These are phyloP conservation scores for Avena insularis DNA, from an alignment of 176 grass and related monocot species.

Conservation along the genomic window DNA sequence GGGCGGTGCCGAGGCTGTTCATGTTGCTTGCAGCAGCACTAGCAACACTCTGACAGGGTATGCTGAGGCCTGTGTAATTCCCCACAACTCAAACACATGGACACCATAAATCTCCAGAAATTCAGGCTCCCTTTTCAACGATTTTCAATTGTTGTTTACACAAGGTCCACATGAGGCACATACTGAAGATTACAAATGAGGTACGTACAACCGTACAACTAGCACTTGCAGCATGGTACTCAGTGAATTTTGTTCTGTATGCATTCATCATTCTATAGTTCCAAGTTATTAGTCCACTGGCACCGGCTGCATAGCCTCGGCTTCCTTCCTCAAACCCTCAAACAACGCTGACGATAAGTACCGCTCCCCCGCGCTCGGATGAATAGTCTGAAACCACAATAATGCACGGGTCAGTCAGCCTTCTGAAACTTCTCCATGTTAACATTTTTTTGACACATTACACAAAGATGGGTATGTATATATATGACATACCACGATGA, in stretches of 20 bases:
- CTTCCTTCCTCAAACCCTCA: slow-evolving; percentile 76
- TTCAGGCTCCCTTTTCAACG: not conserved
- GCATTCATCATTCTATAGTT: not conserved
- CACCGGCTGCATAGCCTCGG: slow-evolving; percentile 84
- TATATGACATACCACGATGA: slow-evolving; percentile 79
- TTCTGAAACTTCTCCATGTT: slow-evolving; percentile 9
- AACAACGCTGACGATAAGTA: slow-evolving; percentile 83
- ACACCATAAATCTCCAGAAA: not conserved
- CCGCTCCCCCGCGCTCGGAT: slow-evolving; percentile 80
- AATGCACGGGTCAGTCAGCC: not conserved
- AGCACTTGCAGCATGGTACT: not conserved
- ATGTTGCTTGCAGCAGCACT: too few relatives aligned
- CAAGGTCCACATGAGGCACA: not conserved
- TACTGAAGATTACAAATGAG: not conserved
- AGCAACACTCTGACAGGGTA: too few relatives aligned
- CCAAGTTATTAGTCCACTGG: slow-evolving; percentile 70
- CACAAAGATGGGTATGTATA: not conserved
- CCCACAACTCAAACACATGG: not conserved
- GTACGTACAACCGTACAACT: not conserved
- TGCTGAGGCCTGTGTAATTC: too few relatives aligned
- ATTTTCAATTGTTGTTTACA: not conserved
- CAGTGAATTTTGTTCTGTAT: not conserved
- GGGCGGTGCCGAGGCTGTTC: too few relatives aligned
- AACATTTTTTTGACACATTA: not conserved
- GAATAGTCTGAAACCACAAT: slow-evolving; percentile 66